Conservation (phyloP, 306 rosid species). For the Morella rubra region DNA sequence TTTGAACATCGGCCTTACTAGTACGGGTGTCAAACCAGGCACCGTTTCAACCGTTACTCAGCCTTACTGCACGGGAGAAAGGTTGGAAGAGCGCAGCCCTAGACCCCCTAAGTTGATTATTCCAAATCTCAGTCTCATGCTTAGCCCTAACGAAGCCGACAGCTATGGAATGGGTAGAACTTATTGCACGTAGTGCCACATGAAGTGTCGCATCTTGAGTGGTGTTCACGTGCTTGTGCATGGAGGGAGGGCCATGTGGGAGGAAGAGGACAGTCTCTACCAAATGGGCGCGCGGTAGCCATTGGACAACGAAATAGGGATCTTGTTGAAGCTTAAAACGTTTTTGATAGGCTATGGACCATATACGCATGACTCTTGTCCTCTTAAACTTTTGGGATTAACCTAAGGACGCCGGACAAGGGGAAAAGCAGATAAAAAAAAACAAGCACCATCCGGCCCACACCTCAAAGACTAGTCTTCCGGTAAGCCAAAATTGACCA, state of each 20-base stretch:
- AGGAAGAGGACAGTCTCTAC: neutral
- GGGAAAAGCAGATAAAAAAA: neutral
- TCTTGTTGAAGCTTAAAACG: slow-evolving; percentile 10
- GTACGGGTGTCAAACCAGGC: too few species aligned
- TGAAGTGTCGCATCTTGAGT: too few species aligned
- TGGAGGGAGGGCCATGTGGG: neutral
- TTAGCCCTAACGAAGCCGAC: neutral
- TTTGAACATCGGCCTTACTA: too few species aligned
- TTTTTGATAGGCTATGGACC: neutral
- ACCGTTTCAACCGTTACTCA: too few species aligned
- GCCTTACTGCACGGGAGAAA: too few species aligned
- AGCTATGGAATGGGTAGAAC: neutral
- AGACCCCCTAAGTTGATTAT: too few species aligned
- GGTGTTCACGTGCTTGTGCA: too few species aligned
- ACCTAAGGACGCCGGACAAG: neutral
- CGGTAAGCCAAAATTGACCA: too few species aligned
- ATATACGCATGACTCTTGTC: neutral
- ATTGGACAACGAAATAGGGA: neutral
- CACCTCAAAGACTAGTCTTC: too few species aligned
- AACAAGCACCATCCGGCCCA: too few species aligned
- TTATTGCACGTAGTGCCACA: too few species aligned
- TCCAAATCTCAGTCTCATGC: neutral
- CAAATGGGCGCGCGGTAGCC: neutral
- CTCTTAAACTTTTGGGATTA: neutral
- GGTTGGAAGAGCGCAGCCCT: too few species aligned